Base-by-base conservation (phyloP, 2,329 filamentous ascomycete species). In the Dactylellina leptospora region DNA sequence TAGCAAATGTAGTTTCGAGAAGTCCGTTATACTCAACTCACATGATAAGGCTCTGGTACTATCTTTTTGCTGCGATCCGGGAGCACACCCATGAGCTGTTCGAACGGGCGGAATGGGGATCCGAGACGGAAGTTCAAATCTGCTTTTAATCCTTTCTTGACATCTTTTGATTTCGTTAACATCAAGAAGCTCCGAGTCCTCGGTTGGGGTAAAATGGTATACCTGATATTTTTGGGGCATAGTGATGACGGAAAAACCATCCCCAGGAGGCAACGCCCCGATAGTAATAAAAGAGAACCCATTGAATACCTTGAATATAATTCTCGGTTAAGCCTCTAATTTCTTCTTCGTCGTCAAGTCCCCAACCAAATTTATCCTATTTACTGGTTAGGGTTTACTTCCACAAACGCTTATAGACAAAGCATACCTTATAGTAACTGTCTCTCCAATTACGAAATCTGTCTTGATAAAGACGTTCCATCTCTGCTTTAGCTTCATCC, bases 261-360 rank as follows among this genome's bases (percentile, higher is more conserved):
- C 95, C 92, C 95, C 95, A 99, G 10, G 93, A 97, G 13, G 92
- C 95, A 71, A 99, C 95, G 74, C 95, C 95, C 59, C 89, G 89
- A 81, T 99, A 99, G 81, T 99, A 99, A 82, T 99, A 99, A 80
- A 90, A 97, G 53, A 99, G 83, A 44, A 99, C 95, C 96, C 95
- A 99, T 79, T 99, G 95, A 72, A 99, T 82, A 73, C 95, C 95
- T 81, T 99, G 91, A 4, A 99, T 92, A 77, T 99, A 99, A 81
- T 97, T 99, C 80, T 97, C 92, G 23, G 91, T 90, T 72, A 99
- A 83, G 74, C 90, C 88, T 59, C 84, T 88, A 78, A 97, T 84
- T 79, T 96, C 92, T 40, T 87, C 87, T 75, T 93, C 89, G 76
- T 91, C 89, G 50, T 92, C 89, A 9, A 90, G 83, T 13, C 88